Evolutionary conservation across 2,329 filamentous ascomycete genomes (phyloP).

Genomic region (Pyrenochaeta sp.): DNA sequence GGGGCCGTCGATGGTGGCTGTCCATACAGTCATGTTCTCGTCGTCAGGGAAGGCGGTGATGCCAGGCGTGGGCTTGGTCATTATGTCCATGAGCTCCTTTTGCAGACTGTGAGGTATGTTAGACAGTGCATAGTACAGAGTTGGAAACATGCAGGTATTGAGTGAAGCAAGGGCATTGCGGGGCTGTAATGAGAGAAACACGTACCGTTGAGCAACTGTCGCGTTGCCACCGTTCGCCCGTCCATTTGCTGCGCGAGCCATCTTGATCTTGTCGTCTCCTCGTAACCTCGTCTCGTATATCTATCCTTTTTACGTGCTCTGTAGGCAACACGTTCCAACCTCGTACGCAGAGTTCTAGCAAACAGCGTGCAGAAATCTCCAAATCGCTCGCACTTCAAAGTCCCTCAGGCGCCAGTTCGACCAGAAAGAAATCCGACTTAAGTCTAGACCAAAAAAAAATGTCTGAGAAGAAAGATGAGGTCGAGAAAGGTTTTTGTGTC

Average conservation of each 20-base stretch:
- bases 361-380: too few species aligned
- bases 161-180: not conserved
- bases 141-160: constrained; percentile 49
- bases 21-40: constrained; percentile 86
- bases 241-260: constrained; percentile 36
- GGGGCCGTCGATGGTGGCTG: constrained; percentile 90
- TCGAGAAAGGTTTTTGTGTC: too few species aligned
- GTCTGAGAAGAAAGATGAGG: too few species aligned
- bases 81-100: constrained; percentile 97
- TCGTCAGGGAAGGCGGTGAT: constrained; percentile 95
- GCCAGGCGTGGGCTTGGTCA: constrained; percentile 92
- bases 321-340: not conserved
- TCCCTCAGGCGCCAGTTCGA: too few species aligned
- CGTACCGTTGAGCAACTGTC: constrained; percentile 59
- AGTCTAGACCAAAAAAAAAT: too few species aligned
- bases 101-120: constrained; percentile 73
- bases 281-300: not conserved
- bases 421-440: too few species aligned
- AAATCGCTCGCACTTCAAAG: too few species aligned
- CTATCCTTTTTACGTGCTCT: not conserved
- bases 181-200: not conserved
- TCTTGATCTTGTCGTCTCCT: constrained; percentile 16
- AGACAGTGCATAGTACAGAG: constrained; percentile 9
- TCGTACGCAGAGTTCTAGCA: not conserved
- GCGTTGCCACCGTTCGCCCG: constrained; percentile 47